phyloP scores from a whole-genome alignment of 208 protist species.

The Wallacemonas collosoma region DNA sequence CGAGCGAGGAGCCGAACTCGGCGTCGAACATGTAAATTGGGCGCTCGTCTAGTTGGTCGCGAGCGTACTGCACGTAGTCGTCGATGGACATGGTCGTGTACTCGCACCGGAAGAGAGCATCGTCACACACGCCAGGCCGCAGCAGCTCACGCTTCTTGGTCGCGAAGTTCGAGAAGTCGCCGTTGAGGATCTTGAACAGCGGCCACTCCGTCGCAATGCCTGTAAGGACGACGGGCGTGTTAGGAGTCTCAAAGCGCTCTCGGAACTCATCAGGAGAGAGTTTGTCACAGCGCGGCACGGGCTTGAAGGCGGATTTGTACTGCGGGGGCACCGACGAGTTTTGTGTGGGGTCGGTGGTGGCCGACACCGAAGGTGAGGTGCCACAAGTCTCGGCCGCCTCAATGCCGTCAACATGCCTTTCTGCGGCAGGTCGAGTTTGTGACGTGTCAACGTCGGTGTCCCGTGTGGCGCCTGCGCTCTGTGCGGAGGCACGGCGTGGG shows the following conservation, averaged over 20 bases:
- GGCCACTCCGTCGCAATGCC: conserved; percentile 86
- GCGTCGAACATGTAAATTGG: conserved; percentile 93
- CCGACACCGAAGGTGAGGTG: conserved; percentile 13
- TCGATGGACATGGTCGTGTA: conserved; percentile 82
- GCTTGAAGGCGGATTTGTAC: conserved; percentile 69
- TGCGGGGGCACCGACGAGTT: background rate
- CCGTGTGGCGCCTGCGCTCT: background rate
- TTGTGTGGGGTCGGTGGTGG: background rate
- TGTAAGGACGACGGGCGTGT: conserved; percentile 74
- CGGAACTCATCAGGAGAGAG: conserved; percentile 74
- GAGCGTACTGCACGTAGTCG: conserved; percentile 86
- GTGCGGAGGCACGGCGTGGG: conserved; percentile 1
- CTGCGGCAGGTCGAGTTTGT: background rate
- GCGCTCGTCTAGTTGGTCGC: conserved; percentile 80
- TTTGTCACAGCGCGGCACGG: conserved; percentile 54
- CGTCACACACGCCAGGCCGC: conserved; percentile 33
- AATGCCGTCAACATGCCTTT: background rate
- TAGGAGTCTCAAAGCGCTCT: conserved; percentile 61
- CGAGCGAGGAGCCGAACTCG: conserved; percentile 70
- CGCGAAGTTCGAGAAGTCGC: conserved; percentile 63
- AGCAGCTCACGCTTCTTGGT: conserved; percentile 51
- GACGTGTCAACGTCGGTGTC: too few relatives aligned
- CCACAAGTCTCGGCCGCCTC: conserved; percentile 22
- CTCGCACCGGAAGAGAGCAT: conserved; percentile 83
- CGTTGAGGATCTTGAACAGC: conserved; percentile 69